Evolutionary conservation across 345 rosid genomes (phyloP).

Genomic region (Eucalyptus coolabah): DNA sequence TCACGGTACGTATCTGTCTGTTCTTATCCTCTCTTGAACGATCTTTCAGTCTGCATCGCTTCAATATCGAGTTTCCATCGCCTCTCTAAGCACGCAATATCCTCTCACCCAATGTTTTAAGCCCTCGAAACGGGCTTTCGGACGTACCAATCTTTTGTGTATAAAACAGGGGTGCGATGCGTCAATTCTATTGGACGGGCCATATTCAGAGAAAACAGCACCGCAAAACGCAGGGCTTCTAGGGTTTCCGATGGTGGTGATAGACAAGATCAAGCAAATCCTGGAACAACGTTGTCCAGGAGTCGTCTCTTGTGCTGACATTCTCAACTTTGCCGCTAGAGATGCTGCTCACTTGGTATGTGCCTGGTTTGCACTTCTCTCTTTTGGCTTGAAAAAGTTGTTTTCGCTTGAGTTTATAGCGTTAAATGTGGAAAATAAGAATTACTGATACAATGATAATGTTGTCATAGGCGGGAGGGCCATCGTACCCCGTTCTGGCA

Average conservation of each 20-base stretch:
- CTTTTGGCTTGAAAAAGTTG: not conserved
- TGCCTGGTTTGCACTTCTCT: not conserved
- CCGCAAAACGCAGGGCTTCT: constrained; percentile 48
- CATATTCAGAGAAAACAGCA: constrained; percentile 55
- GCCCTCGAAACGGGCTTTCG: not conserved
- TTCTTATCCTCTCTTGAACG: not conserved
- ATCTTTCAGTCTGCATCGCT: not conserved
- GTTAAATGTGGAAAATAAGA: not conserved
- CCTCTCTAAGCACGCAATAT: not conserved
- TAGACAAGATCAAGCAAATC: constrained; percentile 64
- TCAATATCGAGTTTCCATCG: not conserved
- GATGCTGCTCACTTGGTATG: constrained; percentile 70
- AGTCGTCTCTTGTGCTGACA: constrained; percentile 75
- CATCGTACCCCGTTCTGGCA: constrained; percentile 45
- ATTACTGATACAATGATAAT: not conserved
- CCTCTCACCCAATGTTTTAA: not conserved
- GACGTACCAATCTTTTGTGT: not conserved
- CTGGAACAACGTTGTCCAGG: constrained; percentile 60
- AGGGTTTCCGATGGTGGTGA: constrained; percentile 20
- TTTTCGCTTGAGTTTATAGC: not conserved
- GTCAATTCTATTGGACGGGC: constrained; percentile 56
- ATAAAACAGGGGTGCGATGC: constrained; percentile 62
- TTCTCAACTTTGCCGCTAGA: constrained; percentile 72
- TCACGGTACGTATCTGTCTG: constrained; percentile 14
- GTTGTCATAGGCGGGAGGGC: constrained; percentile 44